Evolutionary conservation across 2,329 filamentous ascomycete genomes (phyloP), one percentile per base, ranked within the genome.

Genomic region (Scopulariopsis brevicaulis): DNA sequence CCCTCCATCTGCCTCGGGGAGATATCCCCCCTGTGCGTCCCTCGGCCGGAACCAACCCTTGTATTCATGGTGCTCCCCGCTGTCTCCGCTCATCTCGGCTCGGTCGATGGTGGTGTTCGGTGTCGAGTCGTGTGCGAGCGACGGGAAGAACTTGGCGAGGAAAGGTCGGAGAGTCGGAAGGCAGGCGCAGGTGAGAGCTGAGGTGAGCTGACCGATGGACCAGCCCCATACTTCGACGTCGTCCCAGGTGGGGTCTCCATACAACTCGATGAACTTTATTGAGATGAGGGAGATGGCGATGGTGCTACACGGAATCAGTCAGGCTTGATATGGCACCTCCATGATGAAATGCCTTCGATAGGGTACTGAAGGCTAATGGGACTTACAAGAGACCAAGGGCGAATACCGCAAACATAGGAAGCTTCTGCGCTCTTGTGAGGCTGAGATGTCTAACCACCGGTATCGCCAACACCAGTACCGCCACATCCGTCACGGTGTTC

Each of bases 371-470:
- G 40, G 28, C n/a, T 22, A 15, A 18, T 63, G 32, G 2, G 11
- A 60, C 65, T 59, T 55, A 65, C 67, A 68, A 62, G 54, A 67
- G 65, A 2, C 66, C 66, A 18, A 67, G 63, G 22, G 62, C 63
- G 54, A 68, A 68, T 22, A 68, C 64, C 8, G 62, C 62, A 11
- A 67, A 50, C 2, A 68, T 61, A n/a, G 66, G 53, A 1, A 62
- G 20, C 55, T 65, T 66, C 35, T 68, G 65, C 22, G 54, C 55
- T 20, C 20, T 51, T 0, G 63, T 59, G 14, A 68, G 59, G 32
- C 63, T 64, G 37, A 68, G 62, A 3, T 60, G 56, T 54, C 62
- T 60, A 35, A 68, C 61, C 3, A 64, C 62, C 3, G 66, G 66
- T 46, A 68, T 54, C 1, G 66, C 66, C 3, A 68, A 56, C 1